These are phyloP conservation scores for Nothopassalora personata DNA, from an alignment of 2,329 filamentous ascomycete genomes.

Conservation along the genomic window DNA sequence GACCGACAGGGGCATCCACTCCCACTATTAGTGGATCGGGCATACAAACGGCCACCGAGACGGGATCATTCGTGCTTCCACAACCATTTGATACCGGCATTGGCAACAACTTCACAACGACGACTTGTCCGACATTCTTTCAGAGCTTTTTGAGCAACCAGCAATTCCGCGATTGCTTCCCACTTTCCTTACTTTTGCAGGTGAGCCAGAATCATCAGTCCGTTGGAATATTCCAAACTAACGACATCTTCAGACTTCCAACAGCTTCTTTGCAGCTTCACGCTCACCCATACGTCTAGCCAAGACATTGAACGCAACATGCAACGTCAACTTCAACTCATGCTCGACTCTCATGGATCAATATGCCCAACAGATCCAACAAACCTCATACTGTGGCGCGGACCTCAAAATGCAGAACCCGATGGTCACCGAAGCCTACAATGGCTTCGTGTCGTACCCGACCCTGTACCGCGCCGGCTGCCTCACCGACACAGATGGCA, in stretches of 20 bases:
- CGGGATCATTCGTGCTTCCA: conserved; percentile 30
- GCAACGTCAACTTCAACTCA: conserved; percentile 57
- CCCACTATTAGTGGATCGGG: conserved; percentile 11
- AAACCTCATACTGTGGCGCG: conserved; percentile 59
- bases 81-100: conserved; percentile 45
- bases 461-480: conserved; percentile 77
- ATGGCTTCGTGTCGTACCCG: conserved; percentile 70
- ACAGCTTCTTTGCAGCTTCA: conserved; percentile 73
- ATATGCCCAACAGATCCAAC: conserved; percentile 61
- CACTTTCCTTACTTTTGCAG: conserved; percentile 77
- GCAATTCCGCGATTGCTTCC: conserved; percentile 69
- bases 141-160: conserved; percentile 58
- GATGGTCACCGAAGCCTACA: conserved; percentile 67
- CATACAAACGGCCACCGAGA: conserved; percentile 20
- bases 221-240: not conserved
- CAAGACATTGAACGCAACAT: conserved; percentile 72
- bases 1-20: conserved; percentile 14
- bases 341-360: conserved; percentile 62
- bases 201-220: conserved; percentile 43
- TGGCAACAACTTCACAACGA: conserved; percentile 49
- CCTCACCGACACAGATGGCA: conserved; percentile 55
- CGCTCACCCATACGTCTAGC: conserved; percentile 68
- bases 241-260: conserved; percentile 59
- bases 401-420: conserved; percentile 66
- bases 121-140: conserved; percentile 63